These are phyloP conservation scores for Pseudopyricularia javanii DNA, from an alignment of 2,329 filamentous ascomycete species.

Conservation along the genomic window DNA sequence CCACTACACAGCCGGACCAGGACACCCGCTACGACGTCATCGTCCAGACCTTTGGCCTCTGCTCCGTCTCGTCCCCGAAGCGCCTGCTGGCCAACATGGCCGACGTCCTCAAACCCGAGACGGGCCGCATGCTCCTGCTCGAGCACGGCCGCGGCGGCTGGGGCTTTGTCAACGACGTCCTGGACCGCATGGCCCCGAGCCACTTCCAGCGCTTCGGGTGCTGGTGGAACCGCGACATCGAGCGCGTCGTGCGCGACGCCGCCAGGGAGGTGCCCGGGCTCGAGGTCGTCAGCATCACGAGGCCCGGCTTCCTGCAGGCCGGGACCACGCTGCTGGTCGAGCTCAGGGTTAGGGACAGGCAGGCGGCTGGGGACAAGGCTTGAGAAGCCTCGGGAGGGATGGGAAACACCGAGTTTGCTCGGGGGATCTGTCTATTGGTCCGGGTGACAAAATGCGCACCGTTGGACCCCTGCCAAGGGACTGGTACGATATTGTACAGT, in stretches of 20 bases:
- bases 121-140: slow-evolving; percentile 47
- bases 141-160: slow-evolving; percentile 50
- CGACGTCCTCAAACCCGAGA: slow-evolving; percentile 34
- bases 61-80: slow-evolving; percentile 46
- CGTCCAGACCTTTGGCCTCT: slow-evolving; percentile 53
- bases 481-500: no score
- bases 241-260: slow-evolving; percentile 38
- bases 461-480: no score
- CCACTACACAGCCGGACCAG: slow-evolving; percentile 1
- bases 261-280: slow-evolving; percentile 35
- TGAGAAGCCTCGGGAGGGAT: no score
- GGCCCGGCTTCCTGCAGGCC: slow-evolving; percentile 37
- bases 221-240: slow-evolving; percentile 58
- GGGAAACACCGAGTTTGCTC: no score
- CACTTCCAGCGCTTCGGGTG: slow-evolving; percentile 52
- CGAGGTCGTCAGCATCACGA: slow-evolving; percentile 40
- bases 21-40: slow-evolving; percentile 44
- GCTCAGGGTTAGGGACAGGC: slow-evolving; percentile 26
- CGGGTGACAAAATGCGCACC: no score
- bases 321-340: slow-evolving; percentile 50
- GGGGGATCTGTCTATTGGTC: no score
- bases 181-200: slow-evolving; percentile 40
- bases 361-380: background rate
- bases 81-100: slow-evolving; percentile 41
- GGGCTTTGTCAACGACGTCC: slow-evolving; percentile 38